phyloP scores from a whole-genome alignment of 495 filamentous ascomycete species.

The Oleoguttula mirabilis region DNA sequence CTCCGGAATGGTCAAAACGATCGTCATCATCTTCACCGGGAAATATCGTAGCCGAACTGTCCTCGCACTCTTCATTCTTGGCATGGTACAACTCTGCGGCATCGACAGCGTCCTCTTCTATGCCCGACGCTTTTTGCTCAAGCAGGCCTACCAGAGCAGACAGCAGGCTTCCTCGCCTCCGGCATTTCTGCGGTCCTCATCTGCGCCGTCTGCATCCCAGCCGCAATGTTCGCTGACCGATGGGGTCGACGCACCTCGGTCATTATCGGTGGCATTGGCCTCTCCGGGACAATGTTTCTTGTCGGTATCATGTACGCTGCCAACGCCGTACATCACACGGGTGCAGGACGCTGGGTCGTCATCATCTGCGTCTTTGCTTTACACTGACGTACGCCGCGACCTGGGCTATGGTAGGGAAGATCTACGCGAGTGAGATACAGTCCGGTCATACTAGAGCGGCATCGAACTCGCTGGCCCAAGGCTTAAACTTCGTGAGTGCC shows the following conservation, averaged over 20 bases:
- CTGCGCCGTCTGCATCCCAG: constrained; percentile 41
- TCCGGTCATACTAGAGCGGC: constrained; percentile 19
- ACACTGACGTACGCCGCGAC: constrained; percentile 20
- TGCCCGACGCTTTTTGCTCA: constrained; percentile 42
- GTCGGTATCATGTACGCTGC: constrained; percentile 23
- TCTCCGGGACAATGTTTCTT: constrained; percentile 18
- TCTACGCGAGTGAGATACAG: constrained; percentile 25
- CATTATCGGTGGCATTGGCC: constrained; percentile 18
- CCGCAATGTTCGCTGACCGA: constrained; percentile 22
- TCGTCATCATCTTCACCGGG: constrained; percentile 16
- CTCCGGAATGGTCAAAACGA: constrained; percentile 14
- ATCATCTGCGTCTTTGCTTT: constrained; percentile 23
- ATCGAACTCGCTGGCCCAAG: constrained; percentile 20
- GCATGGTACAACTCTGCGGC: constrained; percentile 39
- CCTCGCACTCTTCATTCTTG: constrained; percentile 39
- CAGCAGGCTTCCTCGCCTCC: constrained; percentile 43
- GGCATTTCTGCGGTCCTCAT: constrained; percentile 47
- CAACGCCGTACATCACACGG: constrained; percentile 16
- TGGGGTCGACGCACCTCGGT: constrained; percentile 22
- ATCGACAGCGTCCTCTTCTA: constrained; percentile 45
- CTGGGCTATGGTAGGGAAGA: constrained; percentile 22
- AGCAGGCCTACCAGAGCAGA: constrained; percentile 38
- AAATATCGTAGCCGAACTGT: constrained; percentile 29
- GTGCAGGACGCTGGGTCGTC: constrained; percentile 22
- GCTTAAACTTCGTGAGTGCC: constrained; percentile 21